Evolutionary conservation across 148 eudicot species (phyloP).

Genomic region (Rhododendron griersonianum): DNA sequence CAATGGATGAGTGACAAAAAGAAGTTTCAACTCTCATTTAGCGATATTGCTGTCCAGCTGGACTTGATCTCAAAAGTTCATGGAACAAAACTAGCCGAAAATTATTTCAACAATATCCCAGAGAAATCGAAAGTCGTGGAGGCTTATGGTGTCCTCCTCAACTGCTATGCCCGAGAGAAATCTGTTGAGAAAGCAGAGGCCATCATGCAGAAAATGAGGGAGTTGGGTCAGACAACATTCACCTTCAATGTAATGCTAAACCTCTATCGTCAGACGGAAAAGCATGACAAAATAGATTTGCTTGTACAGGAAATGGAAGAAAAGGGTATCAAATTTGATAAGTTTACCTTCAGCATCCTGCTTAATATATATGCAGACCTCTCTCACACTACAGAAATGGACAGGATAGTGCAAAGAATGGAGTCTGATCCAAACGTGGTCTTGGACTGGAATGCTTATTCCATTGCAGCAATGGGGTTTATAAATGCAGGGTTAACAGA

Average conservation of each 20-base stretch:
- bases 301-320: slow-evolving; percentile 33
- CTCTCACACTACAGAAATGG: slow-evolving; percentile 23
- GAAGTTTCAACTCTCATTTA: slow-evolving; percentile 9
- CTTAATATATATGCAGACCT: slow-evolving; percentile 21
- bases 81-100: slow-evolving; percentile 36
- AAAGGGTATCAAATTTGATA: slow-evolving; percentile 20
- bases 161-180: slow-evolving; percentile 28
- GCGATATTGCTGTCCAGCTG: slow-evolving; percentile 36
- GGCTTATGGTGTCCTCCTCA: slow-evolving; percentile 36
- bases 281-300: slow-evolving; percentile 23
- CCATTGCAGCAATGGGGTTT: slow-evolving; percentile 34
- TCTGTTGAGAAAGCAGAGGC: slow-evolving; percentile 44
- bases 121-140: slow-evolving; percentile 12
- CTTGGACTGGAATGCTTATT: slow-evolving; percentile 30
- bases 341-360: slow-evolving; percentile 18
- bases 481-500: slow-evolving; percentile 24
- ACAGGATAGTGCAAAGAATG: slow-evolving; percentile 24
- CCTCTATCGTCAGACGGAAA: slow-evolving; percentile 21
- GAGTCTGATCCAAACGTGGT: slow-evolving; percentile 22
- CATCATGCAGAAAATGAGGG: slow-evolving; percentile 31
- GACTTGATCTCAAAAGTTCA: slow-evolving; percentile 37
- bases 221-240: slow-evolving; percentile 11
- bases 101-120: slow-evolving; percentile 26
- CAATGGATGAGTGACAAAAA: slow-evolving; percentile 46
- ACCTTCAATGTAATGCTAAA: slow-evolving; percentile 31